phyloP scores from a whole-genome alignment of 768 basidiomycete genomes.

The Lentinula boryana region DNA sequence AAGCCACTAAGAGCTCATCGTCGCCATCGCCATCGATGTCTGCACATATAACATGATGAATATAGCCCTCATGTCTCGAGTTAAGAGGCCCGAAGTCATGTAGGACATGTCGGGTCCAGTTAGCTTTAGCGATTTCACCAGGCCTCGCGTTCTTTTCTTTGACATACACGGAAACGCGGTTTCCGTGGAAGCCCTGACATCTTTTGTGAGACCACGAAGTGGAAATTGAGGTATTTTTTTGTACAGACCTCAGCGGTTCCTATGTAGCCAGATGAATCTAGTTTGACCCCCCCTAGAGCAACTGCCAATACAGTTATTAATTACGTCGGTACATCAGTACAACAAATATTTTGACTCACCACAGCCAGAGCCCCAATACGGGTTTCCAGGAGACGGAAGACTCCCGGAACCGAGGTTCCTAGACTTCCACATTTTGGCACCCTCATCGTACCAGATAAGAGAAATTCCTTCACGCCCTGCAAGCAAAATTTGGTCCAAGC shows the following conservation, averaged over 20 bases:
- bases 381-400: background rate
- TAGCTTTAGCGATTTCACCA: background rate
- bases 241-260: background rate
- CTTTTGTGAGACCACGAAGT: background rate
- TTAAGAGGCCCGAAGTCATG: conserved; percentile 17
- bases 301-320: background rate
- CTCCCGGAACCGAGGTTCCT: background rate
- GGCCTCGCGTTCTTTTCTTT: background rate
- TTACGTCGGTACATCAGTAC: background rate
- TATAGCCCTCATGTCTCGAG: conserved; percentile 8
- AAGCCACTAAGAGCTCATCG: conserved; percentile 16
- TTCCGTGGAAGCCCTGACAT: background rate
- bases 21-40: conserved; percentile 7
- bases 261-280: background rate
- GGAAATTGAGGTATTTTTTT: background rate
- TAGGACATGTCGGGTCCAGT: conserved; percentile 17
- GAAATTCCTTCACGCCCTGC: background rate
- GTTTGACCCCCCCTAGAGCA: background rate
- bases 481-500: background rate
- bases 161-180: background rate
- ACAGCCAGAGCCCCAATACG: background rate
- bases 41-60: conserved; percentile 15
- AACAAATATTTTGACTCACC: background rate
- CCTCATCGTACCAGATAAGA: background rate
- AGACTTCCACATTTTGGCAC: background rate